phyloP scores from a whole-genome alignment of 306 rosid genomes.

The Calophaca sinica region DNA sequence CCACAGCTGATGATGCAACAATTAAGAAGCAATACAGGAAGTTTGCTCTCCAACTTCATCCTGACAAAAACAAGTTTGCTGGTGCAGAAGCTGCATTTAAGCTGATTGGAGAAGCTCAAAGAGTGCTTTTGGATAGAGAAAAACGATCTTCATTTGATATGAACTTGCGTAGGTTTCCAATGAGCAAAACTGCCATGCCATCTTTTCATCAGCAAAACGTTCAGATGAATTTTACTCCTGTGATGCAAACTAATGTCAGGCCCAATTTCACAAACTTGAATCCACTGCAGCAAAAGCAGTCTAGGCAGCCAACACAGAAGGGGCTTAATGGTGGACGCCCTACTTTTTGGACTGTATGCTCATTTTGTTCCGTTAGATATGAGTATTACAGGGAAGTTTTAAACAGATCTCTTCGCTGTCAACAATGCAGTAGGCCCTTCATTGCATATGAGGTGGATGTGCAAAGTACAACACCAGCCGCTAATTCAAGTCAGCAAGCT shows the following conservation, averaged over 20 bases:
- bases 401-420: slow-evolving; percentile 74
- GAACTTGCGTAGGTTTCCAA: slow-evolving; percentile 51
- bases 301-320: slow-evolving; percentile 57
- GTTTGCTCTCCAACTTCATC: slow-evolving; percentile 94
- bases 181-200: slow-evolving; percentile 48
- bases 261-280: slow-evolving; percentile 49
- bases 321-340: slow-evolving; percentile 50
- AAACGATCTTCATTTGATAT: slow-evolving; percentile 70
- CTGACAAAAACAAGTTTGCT: slow-evolving; percentile 91
- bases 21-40: slow-evolving; percentile 90
- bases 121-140: slow-evolving; percentile 75
- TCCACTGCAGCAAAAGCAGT: slow-evolving; percentile 56
- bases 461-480: slow-evolving; percentile 48
- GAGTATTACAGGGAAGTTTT: slow-evolving; percentile 64
- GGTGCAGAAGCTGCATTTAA: slow-evolving; percentile 98
- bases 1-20: slow-evolving; percentile 66
- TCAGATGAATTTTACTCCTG: slow-evolving; percentile 51
- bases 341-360: slow-evolving; percentile 86
- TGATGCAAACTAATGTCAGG: slow-evolving; percentile 57
- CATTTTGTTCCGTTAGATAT: slow-evolving; percentile 68
- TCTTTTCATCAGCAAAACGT: slow-evolving; percentile 54
- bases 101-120: slow-evolving; percentile 92
- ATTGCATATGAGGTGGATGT: slow-evolving; percentile 64
- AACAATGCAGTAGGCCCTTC: slow-evolving; percentile 64
- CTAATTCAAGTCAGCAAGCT: slow-evolving; percentile 59